A percentile compares a stretch with the other conserved stretches of the same genome.
phyloP scores from a whole-genome alignment of 2,329 filamentous ascomycete genomes.

The Neopestalotiopsis rosae region DNA sequence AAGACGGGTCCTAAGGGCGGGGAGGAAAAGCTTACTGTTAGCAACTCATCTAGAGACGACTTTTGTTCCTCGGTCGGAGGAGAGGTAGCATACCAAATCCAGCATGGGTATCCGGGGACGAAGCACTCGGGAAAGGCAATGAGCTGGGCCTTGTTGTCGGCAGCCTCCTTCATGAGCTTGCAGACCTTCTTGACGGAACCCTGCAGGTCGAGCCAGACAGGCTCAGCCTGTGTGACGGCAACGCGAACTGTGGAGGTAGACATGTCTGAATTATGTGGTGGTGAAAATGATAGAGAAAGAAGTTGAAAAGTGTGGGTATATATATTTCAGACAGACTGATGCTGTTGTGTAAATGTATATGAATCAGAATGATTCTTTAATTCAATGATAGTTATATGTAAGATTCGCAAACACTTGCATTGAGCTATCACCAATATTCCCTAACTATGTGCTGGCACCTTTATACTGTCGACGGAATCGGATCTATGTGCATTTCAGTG shows the following conservation, averaged over 20 bases:
- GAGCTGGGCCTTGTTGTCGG: constrained; percentile 49
- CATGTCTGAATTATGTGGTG: not conserved
- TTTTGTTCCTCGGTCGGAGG: not conserved
- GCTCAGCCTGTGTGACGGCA: constrained; percentile 59
- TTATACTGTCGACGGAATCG: not conserved
- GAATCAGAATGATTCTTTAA: not conserved
- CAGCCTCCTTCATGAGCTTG: constrained; percentile 54
- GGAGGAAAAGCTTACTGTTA: not conserved
- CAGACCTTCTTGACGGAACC: constrained; percentile 53
- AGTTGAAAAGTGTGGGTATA: not conserved
- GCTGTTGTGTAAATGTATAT: not conserved
- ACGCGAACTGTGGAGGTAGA: constrained; percentile 33
- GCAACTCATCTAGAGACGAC: not conserved
- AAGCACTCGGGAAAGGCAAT: constrained; percentile 53
- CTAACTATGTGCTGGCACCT: not conserved
- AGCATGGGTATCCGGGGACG: constrained; percentile 48
- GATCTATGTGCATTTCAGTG: not conserved
- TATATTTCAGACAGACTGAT: not conserved
- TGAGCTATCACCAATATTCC: too few relatives aligned
- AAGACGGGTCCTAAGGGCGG: constrained; percentile 32
- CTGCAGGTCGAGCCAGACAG: constrained; percentile 57
- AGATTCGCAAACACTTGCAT: not conserved
- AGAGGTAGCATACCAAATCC: constrained; percentile 12
- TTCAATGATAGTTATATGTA: not conserved
- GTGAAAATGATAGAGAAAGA: not conserved